Conservation (phyloP, 352 stramenopile genomes). For the Pythium brassicae region DNA sequence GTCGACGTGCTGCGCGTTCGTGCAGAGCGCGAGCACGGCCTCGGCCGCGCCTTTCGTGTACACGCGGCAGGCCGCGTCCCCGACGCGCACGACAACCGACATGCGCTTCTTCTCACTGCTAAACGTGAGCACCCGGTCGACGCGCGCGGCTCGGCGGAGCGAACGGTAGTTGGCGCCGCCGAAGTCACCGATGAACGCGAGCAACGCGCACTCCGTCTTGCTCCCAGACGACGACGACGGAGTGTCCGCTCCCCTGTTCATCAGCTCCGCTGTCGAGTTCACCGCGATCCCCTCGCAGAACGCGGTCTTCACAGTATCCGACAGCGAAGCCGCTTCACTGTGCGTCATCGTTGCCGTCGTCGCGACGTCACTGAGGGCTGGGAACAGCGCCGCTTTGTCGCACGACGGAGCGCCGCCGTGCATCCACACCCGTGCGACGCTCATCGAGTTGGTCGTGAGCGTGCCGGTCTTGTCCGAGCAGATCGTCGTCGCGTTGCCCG, state of each 20-base stretch:
- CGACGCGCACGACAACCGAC: slow-evolving; percentile 50
- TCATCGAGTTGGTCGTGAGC: slow-evolving; percentile 97
- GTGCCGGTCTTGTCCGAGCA: slow-evolving; percentile 98
- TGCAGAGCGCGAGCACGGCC: slow-evolving; percentile 68
- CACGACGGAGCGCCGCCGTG: slow-evolving; percentile 19
- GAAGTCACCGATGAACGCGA: slow-evolving; percentile 66
- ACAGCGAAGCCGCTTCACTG: slow-evolving; percentile 16
- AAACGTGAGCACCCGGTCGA: slow-evolving; percentile 81
- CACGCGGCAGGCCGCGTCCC: slow-evolving; percentile 41
- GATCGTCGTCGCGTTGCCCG: slow-evolving; percentile 94
- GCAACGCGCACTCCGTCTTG: slow-evolving; percentile 76
- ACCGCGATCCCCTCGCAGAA: slow-evolving; percentile 66
- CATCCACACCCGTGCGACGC: slow-evolving; percentile 89
- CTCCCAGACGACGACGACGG: slow-evolving; percentile 28
- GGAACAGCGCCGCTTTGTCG: too few species aligned
- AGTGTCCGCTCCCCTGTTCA: slow-evolving; percentile 20
- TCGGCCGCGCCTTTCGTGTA: slow-evolving; percentile 79
- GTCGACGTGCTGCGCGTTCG: slow-evolving; percentile 60
- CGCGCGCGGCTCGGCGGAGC: slow-evolving; percentile 14
- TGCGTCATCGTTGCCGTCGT: too few species aligned
- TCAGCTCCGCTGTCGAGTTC: slow-evolving; percentile 72
- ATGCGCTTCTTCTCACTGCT: slow-evolving; percentile 82
- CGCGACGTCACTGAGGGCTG: too few species aligned
- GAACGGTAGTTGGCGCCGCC: slow-evolving; percentile 50
- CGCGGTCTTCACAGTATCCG: slow-evolving; percentile 54